These are phyloP conservation scores for Pterocarpus santalinus DNA, from an alignment of 306 rosid genomes.

Conservation along the genomic window DNA sequence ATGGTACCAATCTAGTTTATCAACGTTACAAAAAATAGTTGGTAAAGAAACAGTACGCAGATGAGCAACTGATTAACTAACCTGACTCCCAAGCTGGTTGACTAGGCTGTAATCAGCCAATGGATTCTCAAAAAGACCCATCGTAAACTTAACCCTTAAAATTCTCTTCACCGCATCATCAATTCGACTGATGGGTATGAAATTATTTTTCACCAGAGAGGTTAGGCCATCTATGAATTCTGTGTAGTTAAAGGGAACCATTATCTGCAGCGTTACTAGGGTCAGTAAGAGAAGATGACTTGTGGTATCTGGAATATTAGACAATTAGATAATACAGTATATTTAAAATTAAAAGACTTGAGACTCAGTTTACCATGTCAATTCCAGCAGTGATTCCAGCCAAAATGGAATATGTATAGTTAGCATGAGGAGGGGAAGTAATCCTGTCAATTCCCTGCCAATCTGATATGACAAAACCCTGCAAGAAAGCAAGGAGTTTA, in stretches of 20 bases:
- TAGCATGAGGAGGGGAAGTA: background rate
- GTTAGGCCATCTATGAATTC: conserved; percentile 6
- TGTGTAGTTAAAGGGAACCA: background rate
- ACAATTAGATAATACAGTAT: too few species aligned
- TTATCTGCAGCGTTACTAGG: background rate
- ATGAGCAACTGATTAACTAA: background rate
- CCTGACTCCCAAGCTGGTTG: background rate
- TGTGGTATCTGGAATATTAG: too few species aligned
- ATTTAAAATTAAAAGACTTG: too few species aligned
- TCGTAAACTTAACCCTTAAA: background rate
- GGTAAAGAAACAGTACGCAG: background rate
- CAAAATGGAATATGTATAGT: background rate
- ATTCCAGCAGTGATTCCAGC: background rate
- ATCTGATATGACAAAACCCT: conserved; percentile 4
- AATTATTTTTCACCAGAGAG: background rate
- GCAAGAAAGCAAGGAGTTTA: background rate
- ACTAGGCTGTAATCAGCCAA: background rate
- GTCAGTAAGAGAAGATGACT: background rate
- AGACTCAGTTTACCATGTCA: background rate
- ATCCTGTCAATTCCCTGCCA: conserved; percentile 7
- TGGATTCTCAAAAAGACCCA: conserved; percentile 5
- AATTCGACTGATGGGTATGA: background rate
- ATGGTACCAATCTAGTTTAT: background rate
- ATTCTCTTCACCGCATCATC: conserved; percentile 3
- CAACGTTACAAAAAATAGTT: background rate